phyloP scores from a whole-genome alignment of 495 filamentous ascomycete species.

The Astrothelium subdiscretum region DNA sequence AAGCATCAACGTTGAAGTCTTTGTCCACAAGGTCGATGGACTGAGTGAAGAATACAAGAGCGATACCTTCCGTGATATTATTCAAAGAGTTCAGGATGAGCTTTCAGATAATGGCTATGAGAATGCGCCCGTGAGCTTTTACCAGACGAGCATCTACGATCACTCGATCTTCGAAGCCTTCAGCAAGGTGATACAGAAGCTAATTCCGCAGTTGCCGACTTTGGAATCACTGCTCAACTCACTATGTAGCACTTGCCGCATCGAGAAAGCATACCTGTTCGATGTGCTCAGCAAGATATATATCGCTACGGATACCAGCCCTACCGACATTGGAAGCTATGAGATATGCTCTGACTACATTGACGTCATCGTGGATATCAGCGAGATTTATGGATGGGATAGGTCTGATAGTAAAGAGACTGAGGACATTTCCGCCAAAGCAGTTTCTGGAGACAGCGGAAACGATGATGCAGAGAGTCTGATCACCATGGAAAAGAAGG shows the following conservation, averaged over 20 bases:
- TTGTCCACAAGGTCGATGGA: slow-evolving; percentile 96
- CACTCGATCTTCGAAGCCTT: slow-evolving; percentile 97
- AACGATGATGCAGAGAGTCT: slow-evolving; percentile 65
- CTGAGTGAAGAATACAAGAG: slow-evolving; percentile 88
- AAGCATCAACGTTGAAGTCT: slow-evolving; percentile 89
- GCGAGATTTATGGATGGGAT: slow-evolving; percentile 82
- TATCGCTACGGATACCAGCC: slow-evolving; percentile 86
- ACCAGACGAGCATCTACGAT: slow-evolving; percentile 93
- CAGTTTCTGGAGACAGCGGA: slow-evolving; percentile 51
- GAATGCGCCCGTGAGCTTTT: slow-evolving; percentile 83
- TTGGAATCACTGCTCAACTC: slow-evolving; percentile 87
- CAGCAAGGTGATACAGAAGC: slow-evolving; percentile 92
- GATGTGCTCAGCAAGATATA: slow-evolving; percentile 97
- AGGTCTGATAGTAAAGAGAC: slow-evolving; percentile 39
- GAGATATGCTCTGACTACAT: slow-evolving; percentile 98
- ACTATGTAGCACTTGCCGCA: slow-evolving; percentile 74
- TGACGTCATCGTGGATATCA: slow-evolving; percentile 92
- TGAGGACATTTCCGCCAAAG: slow-evolving; percentile 45
- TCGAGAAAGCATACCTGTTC: slow-evolving; percentile 96
- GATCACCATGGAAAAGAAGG: slow-evolving; percentile 59
- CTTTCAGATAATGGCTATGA: slow-evolving; percentile 84
- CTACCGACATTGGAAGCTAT: slow-evolving; percentile 85
- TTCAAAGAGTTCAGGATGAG: slow-evolving; percentile 93
- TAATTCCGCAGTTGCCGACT: slow-evolving; percentile 84
- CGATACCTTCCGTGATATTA: slow-evolving; percentile 88